Conservation (phyloP, 2,329 filamentous ascomycete genomes). For the Diaporthe citrichinensis region DNA sequence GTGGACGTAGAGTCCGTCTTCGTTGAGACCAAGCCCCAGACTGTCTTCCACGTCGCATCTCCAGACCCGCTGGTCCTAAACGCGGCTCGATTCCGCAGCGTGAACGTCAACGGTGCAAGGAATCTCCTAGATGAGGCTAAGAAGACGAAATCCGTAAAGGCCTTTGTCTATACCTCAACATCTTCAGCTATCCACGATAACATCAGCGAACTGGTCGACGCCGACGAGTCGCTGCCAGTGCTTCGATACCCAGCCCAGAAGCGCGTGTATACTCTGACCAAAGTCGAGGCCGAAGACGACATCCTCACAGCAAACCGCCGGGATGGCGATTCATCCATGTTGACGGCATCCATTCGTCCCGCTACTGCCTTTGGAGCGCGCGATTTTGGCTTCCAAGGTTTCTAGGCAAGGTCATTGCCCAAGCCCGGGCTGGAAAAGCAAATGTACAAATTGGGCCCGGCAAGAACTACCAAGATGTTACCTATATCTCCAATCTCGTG, state of each 20-base stretch:
- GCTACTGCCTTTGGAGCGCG: conserved; percentile 8
- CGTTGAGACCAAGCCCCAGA: conserved; percentile 34
- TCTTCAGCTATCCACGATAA: conserved; percentile 46
- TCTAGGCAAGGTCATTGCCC: conserved; percentile 36
- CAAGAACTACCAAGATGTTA: conserved; percentile 49
- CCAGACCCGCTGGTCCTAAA: conserved; percentile 40
- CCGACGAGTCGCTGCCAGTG: conserved; percentile 43
- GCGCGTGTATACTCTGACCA: conserved; percentile 45
- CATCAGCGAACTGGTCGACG: conserved; percentile 41
- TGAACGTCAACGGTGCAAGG: conserved; percentile 43
- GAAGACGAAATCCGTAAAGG: conserved; percentile 39
- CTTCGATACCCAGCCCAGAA: conserved; percentile 45
- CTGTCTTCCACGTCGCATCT: conserved; percentile 42
- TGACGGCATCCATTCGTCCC: conserved; percentile 17
- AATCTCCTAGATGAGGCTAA: conserved; percentile 41
- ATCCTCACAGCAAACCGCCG: conserved; percentile 43
- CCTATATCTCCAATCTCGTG: conserved; percentile 48
- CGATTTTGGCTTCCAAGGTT: not conserved
- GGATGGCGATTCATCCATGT: conserved; percentile 11
- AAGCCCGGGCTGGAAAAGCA: conserved; percentile 42
- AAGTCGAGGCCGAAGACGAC: conserved; percentile 43
- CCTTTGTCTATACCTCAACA: conserved; percentile 44
- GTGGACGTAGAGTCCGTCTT: conserved; percentile 29
- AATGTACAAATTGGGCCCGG: conserved; percentile 47
- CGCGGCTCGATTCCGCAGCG: conserved; percentile 40